Base-by-base conservation (phyloP, 257 asterid genomes). In the Nicotiana benthamiana region DNA sequence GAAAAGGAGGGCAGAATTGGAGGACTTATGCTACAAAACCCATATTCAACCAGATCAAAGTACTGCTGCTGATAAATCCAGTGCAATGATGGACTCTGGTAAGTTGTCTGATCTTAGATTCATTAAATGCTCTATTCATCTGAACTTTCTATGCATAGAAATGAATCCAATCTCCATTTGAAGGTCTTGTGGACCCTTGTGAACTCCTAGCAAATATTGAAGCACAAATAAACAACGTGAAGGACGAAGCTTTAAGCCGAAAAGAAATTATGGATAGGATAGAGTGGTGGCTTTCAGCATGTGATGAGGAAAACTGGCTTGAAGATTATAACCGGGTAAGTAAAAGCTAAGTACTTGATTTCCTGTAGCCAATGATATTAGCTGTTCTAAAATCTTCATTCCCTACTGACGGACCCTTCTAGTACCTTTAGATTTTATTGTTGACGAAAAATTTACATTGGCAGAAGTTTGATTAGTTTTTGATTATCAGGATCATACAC, bases 251-350 rank as follows among this genome's bases (percentile, higher is more conserved):
- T 81, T 90, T 87, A 61, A 90, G 93, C 89, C 95, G 98, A 59
- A 90, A 87, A 83, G 98, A 93, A 72, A 92, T 95, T 75, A 92
- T 86, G 89, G 97, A 91, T 17, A 93, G 86, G 86, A 93, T 95
- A 78, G 93, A 90, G 82, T 80, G 93, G 24, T 95, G 99, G 99
- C 98, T 95, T 85, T 86, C 91, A 81, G 95, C 97, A n/a, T 95
- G 98, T 72, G 96, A 92, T 43, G 99, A 95, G 87, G 99, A 95
- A 84, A 95, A 90, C 81, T 95, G 99, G 99, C 98, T 95, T 64
- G 93, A 92, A 86, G 93, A 90, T 75, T 95, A 93, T 87, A 91
- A 86, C 83, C 91, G 79, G 56, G 99, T 93, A 87, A 87, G 93
- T 86, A 81, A 67, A 64, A 61, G 16, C 10, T 26, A 48, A 11